Conservation (phyloP, 768 basidiomycete genomes). For the Serpula lacrymans region DNA sequence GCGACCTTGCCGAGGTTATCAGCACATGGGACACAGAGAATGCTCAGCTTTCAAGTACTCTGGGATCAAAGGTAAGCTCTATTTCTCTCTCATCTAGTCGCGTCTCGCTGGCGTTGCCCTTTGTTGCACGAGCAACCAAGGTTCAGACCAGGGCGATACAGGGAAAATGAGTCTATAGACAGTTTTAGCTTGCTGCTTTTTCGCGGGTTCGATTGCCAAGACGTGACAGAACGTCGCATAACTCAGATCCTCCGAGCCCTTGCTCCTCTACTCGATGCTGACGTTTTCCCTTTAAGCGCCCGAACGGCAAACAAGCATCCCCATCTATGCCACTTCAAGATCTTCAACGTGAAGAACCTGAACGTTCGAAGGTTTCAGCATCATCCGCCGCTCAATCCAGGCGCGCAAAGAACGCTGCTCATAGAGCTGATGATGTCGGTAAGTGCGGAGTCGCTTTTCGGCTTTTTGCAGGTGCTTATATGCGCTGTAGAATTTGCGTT, state of each 20-base stretch:
- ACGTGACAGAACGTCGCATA: no score
- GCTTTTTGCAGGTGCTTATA: conserved; percentile 13
- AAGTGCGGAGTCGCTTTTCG: conserved; percentile 30
- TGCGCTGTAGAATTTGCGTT: conserved; percentile 83
- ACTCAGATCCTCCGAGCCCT: conserved; percentile 8
- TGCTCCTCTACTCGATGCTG: conserved; percentile 8
- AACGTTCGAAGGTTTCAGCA: conserved; percentile 57
- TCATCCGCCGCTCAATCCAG: conserved; percentile 81
- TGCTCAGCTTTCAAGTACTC: conserved; percentile 65
- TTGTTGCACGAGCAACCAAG: no score
- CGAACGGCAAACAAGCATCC: conserved; percentile 46
- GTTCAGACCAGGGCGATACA: no score
- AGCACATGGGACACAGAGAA: conserved; percentile 79
- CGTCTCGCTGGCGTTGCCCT: no score
- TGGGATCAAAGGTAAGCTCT: conserved; percentile 64
- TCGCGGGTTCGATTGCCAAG: no score
- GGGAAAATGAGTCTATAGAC: no score
- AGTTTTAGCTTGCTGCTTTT: no score
- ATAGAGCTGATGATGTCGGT: conserved; percentile 88
- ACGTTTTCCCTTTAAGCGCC: conserved; percentile 34
- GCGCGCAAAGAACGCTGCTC: conserved; percentile 88
- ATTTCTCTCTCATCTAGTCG: conserved; percentile 4
- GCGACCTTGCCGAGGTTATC: conserved; percentile 74
- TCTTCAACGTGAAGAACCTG: conserved; percentile 57
- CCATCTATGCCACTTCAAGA: conserved; percentile 46